Conservation (phyloP, 139 green algal genomes). For the Tetraselmis chui region DNA sequence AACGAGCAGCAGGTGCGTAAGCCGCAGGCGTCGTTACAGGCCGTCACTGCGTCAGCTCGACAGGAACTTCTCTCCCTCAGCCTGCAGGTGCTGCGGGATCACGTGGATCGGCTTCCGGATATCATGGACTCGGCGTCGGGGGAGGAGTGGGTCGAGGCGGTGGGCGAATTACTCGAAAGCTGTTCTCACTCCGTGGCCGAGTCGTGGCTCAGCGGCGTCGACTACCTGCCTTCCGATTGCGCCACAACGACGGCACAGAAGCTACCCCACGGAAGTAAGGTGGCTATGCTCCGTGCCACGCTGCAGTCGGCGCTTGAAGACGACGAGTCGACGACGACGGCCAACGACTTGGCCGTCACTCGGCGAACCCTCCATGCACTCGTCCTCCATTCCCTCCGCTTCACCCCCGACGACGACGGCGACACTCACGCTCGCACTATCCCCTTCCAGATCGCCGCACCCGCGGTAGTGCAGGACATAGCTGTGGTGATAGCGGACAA, state of each 20-base stretch:
- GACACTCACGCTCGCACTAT: background rate
- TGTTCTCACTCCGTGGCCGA: constrained; percentile 14
- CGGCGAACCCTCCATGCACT: background rate
- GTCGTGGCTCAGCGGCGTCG: constrained; percentile 26
- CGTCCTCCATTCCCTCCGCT: constrained; percentile 20
- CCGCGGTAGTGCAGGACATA: constrained; percentile 42
- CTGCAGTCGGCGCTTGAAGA: background rate
- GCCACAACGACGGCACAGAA: background rate
- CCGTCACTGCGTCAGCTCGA: constrained; percentile 14
- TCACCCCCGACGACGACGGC: constrained; percentile 11
- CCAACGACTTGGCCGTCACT: background rate
- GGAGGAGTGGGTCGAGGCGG: constrained; percentile 18
- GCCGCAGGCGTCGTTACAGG: constrained; percentile 18
- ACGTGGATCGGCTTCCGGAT: constrained; percentile 9
- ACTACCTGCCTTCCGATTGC: background rate
- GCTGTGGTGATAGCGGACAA: constrained; percentile 34
- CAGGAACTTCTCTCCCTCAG: constrained; percentile 21
- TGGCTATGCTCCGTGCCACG: background rate
- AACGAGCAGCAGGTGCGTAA: background rate
- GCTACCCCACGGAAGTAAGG: too few relatives aligned
- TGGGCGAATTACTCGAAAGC: constrained; percentile 12
- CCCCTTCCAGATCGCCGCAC: background rate
- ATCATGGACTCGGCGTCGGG: background rate
- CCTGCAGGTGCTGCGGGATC: constrained; percentile 20
- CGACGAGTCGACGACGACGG: background rate